Evolutionary conservation across 495 filamentous ascomycete species (phyloP), one percentile per base, ranked within the genome.

Genomic region (Lineolata rhizophorae): DNA sequence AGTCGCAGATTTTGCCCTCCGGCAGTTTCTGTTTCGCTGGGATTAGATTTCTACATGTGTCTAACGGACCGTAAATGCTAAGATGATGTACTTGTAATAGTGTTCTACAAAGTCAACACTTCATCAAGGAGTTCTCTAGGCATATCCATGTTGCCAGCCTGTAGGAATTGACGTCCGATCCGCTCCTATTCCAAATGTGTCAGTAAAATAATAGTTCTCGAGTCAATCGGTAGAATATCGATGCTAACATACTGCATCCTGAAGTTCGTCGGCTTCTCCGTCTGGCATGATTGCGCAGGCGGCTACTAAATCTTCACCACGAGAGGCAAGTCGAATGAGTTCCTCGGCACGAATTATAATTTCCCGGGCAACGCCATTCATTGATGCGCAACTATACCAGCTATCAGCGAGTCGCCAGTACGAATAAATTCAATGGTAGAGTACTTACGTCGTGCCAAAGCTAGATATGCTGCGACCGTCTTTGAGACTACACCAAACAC

Each of bases 291-390:
- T 55, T 10, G 72, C 66, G 47, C 78, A 85, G 27, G 65, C 69
- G 22, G 63, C 64, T 14, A 80, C 64, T 26, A 84, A 49, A 42
- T 87, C 78, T 45, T 84, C 79, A 14, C 80, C 77, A 34, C 64
- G 65, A 16, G 67, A 70, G 24, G 68, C 55, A 31, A 91, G 53
- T 12, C 67, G 53, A 19, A 75, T 71, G 15, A 95, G 58, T 29
- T 76, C 64, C 31, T 79, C 71, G 0, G 90, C 87, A 29, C 82
- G 67, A 19, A 72, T 50, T 17, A 94, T 60, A 22, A 95, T 66
- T 14, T 64, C 58, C 17, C 53, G 49, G 24, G 76, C 70, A 15
- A 97, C 66, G 14, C 81, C 83, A 37, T 85, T 91, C 43, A 90
- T 67, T 2, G 71, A 69, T 12, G 79, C 87, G 44, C 80, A 94